These are phyloP conservation scores for Avena insularis DNA, from an alignment of 176 grass and related monocot species.

Conservation along the genomic window DNA sequence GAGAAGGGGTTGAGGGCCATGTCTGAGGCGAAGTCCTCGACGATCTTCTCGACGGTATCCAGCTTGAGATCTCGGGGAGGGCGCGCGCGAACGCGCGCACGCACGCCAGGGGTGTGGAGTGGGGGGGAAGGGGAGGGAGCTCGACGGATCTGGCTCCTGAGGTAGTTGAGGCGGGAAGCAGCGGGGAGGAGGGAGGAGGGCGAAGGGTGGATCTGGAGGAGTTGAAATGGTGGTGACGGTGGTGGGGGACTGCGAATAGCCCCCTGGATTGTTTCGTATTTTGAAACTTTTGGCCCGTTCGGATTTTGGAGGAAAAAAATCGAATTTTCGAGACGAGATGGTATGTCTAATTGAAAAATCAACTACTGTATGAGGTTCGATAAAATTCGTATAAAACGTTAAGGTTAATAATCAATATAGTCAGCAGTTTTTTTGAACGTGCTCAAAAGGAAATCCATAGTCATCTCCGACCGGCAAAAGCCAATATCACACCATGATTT, in stretches of 20 bases:
- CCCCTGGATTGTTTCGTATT: constrained; percentile 1
- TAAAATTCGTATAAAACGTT: neutral
- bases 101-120: neutral
- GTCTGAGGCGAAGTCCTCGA: constrained; percentile 63
- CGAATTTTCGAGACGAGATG: neutral
- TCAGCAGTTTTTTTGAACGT: no score
- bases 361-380: neutral
- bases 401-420: no score
- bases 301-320: neutral
- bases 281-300: neutral
- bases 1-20: constrained; percentile 84
- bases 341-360: neutral
- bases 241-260: constrained; percentile 31
- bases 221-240: constrained; percentile 31
- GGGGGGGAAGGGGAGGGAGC: constrained; percentile 9
- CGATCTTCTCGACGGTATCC: constrained; percentile 61
- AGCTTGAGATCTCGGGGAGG: constrained; percentile 41
- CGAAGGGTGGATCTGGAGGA: constrained; percentile 60
- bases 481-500: no score
- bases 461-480: no score
- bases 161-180: constrained; percentile 53
- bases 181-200: constrained; percentile 27
- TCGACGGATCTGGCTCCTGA: constrained; percentile 48
- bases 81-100: constrained; percentile 39
- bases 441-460: no score